Base-by-base conservation (phyloP, 2,329 filamentous ascomycete species). In the Talaromyces sp. region DNA sequence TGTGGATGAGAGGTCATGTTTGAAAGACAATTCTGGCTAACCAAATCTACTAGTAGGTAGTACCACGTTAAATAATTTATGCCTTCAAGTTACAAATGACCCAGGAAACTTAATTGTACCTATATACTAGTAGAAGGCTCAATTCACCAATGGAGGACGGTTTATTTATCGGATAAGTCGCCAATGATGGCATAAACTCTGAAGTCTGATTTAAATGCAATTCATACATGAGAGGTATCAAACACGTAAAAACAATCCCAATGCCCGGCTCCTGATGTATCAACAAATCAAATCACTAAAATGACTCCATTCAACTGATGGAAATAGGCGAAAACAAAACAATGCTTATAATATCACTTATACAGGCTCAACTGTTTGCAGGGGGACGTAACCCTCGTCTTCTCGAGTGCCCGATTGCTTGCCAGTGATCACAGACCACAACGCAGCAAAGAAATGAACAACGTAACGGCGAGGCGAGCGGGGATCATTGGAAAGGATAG, bases 331-430 rank as follows among this genome's bases (percentile, higher is more conserved):
- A 45, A 29, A 20, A 9, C 24, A 37, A 17, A 20, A 45, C 24
- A 33, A 3, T 24, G 27, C 17, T 32, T 46, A 16, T 10, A 19
- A 49, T 36, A 5, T 11, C 22, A 27, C 32, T 51, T 19, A 51
- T 16, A 51, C 29, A 52, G 72, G 65, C 49, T 79, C 77, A 10
- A 78, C 73, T 4, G 70, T 75, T 56, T 75, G 73, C 20, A 79
- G 63, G 3, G 76, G 76, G 17, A 79, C 71, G 60, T 79, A 79
- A 41, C 76, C 69, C 32, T 77, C 70, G 48, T 74, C 68, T 33
- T 65, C 57, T 47, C 48, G 49, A 24, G 61, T 54, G 36, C 52
- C 53, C n/a, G 57, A 48, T 29, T 55, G 44, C 49, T 62, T 65
- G 20, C 66, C 68, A 29, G 67, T 69, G 30, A 68, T 45, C 11